Conservation (phyloP, 108 stramenopile genomes). For the Cyclotella distinguenda region DNA sequence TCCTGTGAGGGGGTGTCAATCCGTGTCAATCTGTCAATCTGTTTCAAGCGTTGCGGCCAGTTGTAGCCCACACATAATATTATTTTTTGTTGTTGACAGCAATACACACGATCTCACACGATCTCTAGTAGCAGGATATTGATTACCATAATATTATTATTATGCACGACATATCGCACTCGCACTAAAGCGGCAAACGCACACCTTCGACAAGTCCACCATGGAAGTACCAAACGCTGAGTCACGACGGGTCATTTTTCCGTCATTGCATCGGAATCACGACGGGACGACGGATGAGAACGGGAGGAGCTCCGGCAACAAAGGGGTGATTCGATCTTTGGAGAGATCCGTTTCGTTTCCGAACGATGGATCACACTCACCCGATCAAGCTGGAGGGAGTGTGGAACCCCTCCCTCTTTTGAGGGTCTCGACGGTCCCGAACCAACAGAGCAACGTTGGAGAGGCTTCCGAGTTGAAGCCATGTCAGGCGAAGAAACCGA, state of each 20-base stretch:
- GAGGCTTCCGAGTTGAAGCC: neutral
- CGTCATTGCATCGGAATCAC: neutral
- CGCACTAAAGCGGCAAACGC: neutral
- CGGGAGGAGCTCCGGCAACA: neutral
- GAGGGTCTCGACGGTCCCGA: too few species aligned
- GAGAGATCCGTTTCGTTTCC: constrained; percentile 8
- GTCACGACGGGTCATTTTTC: neutral
- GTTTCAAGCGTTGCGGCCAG: too few species aligned
- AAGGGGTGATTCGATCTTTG: neutral
- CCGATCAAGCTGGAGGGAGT: neutral
- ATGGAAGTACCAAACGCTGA: neutral
- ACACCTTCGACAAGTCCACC: neutral
- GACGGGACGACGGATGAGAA: neutral
- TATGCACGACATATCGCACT: too few species aligned
- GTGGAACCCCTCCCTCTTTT: constrained; percentile 4
- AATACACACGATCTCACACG: too few species aligned
- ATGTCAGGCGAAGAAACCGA: neutral
- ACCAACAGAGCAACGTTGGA: neutral
- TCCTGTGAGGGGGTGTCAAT: too few species aligned
- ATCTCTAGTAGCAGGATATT: too few species aligned
- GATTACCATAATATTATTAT: too few species aligned
- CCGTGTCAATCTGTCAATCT: too few species aligned
- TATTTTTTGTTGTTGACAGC: too few species aligned
- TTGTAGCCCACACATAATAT: too few species aligned
- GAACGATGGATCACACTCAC: neutral